Base-by-base conservation (phyloP, 306 rosid species). In the Prunus dulcis region DNA sequence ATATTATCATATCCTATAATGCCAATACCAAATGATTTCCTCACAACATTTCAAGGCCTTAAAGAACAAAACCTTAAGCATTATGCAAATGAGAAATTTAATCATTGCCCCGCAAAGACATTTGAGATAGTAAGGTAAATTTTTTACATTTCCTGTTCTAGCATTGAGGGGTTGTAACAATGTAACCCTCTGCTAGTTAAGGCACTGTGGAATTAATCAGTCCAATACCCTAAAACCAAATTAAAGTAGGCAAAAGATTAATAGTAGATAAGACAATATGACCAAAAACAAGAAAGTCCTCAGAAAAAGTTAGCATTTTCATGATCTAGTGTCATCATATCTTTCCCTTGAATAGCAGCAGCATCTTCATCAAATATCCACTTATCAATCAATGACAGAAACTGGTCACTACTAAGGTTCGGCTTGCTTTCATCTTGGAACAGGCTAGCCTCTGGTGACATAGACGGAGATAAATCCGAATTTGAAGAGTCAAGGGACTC, bases 321-420 rank as follows among this genome's bases (percentile, higher is more conserved):
- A 55, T 72, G 86, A 71, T 77, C 83, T 25, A 75, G 67, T 46
- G 63, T 17, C 60, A 65, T 66, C 58, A 82, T 64, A 69, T 86
- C 73, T 80, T 81, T 90, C 72, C 86, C 93, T 63, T 85, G 91
- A 30, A 45, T 63, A 50, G 41, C 67, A 38, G 55, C 62, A 38
- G 56, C 79, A 27, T 83, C 82, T 72, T 91, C 99, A 73, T 92
- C 99, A 9, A 92, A 81, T 51, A 96, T 84, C 98, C 99, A 96
- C 62, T 95, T 81, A 82, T 96, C 99, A 32, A 92, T 87, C 86
- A 92, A 56, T 46, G 86, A 82, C 18, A 92, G 75, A 81, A 84
- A 71, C 34, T 83, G 77, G 13, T 34, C 83, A 3, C 38, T 52
- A 14, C 41, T 65, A 23, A 65, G 56, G 71, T 79, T 78, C 0